Percentiles rank a stretch among this genome's conserved stretches.
Evolutionary conservation across 768 basidiomycete genomes (phyloP).

Genomic region (Pleurotus sapidus): DNA sequence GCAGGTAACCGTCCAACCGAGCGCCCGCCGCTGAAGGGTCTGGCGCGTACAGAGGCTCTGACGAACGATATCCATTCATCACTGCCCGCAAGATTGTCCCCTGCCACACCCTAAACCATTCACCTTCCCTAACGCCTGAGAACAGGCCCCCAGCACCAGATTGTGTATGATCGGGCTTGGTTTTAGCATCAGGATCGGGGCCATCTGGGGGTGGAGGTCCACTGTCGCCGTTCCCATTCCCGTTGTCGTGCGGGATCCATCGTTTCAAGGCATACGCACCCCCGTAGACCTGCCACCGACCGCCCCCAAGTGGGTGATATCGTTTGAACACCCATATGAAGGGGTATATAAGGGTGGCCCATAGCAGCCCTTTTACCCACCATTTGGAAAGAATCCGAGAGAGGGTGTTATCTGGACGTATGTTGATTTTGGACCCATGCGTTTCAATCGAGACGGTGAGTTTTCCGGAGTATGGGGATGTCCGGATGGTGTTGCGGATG

Average conservation of each 20-base stretch:
- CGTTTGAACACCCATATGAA: conserved; percentile 80
- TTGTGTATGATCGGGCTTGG: conserved; percentile 16
- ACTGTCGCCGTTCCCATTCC: not conserved
- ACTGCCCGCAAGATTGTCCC: conserved; percentile 63
- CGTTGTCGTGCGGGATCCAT: conserved; percentile 25
- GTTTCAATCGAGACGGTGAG: conserved; percentile 50
- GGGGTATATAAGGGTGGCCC: conserved; percentile 71
- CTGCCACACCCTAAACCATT: conserved; percentile 83
- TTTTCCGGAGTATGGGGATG: conserved; percentile 42
- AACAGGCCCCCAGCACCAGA: conserved; percentile 35
- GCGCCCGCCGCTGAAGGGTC: conserved; percentile 13
- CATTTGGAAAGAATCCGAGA: conserved; percentile 66
- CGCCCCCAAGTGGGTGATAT: conserved; percentile 66
- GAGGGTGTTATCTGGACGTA: conserved; percentile 66
- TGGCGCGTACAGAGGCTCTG: conserved; percentile 24
- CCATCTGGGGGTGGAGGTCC: not conserved
- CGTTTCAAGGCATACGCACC: conserved; percentile 73
- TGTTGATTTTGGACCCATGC: conserved; percentile 46
- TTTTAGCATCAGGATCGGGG: conserved; percentile 1
- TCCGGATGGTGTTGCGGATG: conserved; percentile 37
- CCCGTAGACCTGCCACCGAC: conserved; percentile 73
- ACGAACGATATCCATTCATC: conserved; percentile 37
- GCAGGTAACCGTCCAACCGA: conserved; percentile 28
- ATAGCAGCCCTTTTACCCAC: conserved; percentile 69
- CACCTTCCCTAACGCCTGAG: conserved; percentile 65